These are phyloP conservation scores for Leccinum pachyderme DNA, from an alignment of 1,284 basidiomycete genomes.

Conservation along the genomic window DNA sequence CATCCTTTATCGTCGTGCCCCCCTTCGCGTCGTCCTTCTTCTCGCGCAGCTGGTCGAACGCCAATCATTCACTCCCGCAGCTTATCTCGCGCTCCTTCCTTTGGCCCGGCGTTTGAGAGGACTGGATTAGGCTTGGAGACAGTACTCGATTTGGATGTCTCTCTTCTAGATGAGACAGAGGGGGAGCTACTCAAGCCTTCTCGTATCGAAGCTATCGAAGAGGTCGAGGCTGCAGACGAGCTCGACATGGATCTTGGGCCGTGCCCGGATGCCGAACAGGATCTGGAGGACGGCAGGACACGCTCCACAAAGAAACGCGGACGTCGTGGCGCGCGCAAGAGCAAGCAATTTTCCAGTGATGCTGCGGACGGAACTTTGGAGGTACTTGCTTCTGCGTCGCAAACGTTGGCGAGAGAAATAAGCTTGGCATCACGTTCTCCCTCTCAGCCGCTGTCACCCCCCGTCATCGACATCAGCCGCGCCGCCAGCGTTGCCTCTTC, in stretches of 20 bases:
- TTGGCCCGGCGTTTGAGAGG: slow-evolving; percentile 53
- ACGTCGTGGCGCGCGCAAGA: slow-evolving; percentile 75
- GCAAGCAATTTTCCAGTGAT: slow-evolving; percentile 40
- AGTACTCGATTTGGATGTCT: slow-evolving; percentile 26
- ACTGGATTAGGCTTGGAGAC: slow-evolving; percentile 27
- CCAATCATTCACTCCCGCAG: slow-evolving; percentile 53
- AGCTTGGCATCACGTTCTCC: slow-evolving; percentile 49
- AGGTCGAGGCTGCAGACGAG: slow-evolving; percentile 40
- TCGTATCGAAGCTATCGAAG: slow-evolving; percentile 27
- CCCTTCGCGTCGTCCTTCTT: slow-evolving; percentile 65
- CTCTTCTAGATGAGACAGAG: slow-evolving; percentile 22
- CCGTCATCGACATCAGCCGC: slow-evolving; percentile 26
- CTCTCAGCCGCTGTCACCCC: slow-evolving; percentile 14
- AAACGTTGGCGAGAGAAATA: slow-evolving; percentile 81
- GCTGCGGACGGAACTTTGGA: slow-evolving; percentile 54
- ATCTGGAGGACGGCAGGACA: slow-evolving; percentile 39
- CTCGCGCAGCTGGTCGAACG: slow-evolving; percentile 52
- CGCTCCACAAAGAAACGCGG: slow-evolving; percentile 70
- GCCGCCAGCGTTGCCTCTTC: slow-evolving; percentile 27
- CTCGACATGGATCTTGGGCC: slow-evolving; percentile 27
- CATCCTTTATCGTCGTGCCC: slow-evolving; percentile 64
- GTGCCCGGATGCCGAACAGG: slow-evolving; percentile 28
- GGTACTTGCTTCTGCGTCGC: slow-evolving; percentile 76
- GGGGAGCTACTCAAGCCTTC: slow-evolving; percentile 13
- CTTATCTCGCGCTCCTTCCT: slow-evolving; percentile 56